Conservation (phyloP, 495 filamentous ascomycete genomes). For the Amphirosellinia nigrospora region DNA sequence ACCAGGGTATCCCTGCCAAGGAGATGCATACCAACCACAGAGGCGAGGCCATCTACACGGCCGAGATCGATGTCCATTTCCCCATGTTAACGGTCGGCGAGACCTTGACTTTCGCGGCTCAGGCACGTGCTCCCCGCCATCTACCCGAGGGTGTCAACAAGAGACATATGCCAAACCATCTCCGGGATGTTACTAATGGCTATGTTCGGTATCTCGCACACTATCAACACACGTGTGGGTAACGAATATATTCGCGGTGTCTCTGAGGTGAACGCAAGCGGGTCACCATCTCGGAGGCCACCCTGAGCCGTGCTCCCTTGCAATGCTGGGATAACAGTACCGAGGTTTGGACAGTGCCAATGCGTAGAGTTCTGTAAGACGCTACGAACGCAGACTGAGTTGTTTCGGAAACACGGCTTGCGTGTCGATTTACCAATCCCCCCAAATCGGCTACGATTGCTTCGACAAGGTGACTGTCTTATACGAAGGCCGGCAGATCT, state of each 20-base stretch:
- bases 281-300: conserved; percentile 78
- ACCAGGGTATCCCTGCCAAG: conserved; percentile 68
- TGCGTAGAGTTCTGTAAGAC: conserved; percentile 81
- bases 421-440: conserved; percentile 87
- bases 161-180: conserved; percentile 65
- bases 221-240: conserved; percentile 76
- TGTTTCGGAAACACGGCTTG: conserved; percentile 68
- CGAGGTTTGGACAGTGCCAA: conserved; percentile 81
- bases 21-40: conserved; percentile 72
- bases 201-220: conserved; percentile 78
- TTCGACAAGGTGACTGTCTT: conserved; percentile 82
- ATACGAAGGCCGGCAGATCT: conserved; percentile 85
- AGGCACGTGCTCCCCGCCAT: conserved; percentile 67
- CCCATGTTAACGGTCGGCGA: conserved; percentile 82
- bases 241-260: conserved; percentile 83
- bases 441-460: conserved; percentile 75
- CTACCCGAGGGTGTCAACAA: conserved; percentile 65
- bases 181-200: conserved; percentile 82
- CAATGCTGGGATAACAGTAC: conserved; percentile 90
- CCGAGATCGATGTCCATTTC: conserved; percentile 82
- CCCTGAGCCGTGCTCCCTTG: conserved; percentile 67
- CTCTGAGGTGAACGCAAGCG: conserved; percentile 81
- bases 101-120: conserved; percentile 78
- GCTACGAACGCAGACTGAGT: conserved; percentile 67
- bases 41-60: conserved; percentile 82